Conservation (phyloP, 129 eudicot genomes). For the Arctium minus region DNA sequence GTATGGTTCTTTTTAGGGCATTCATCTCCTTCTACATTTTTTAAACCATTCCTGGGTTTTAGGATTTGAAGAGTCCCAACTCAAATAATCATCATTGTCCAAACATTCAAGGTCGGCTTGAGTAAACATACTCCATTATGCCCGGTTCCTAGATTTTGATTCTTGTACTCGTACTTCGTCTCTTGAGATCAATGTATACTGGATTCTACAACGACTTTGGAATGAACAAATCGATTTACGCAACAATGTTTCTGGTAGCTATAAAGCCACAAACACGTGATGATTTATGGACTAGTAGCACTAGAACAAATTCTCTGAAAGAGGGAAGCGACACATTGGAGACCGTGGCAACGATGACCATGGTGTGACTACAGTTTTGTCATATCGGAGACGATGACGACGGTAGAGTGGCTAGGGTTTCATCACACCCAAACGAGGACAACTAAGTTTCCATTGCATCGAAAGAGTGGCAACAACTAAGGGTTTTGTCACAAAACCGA, state of each 20-base stretch:
- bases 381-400: background rate
- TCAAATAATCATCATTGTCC: too few species aligned
- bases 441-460: too few species aligned
- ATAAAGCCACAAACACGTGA: background rate
- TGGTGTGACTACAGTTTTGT: background rate
- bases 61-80: too few species aligned
- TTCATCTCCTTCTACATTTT: too few species aligned
- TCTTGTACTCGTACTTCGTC: background rate
- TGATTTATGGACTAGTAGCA: background rate
- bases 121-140: too few species aligned
- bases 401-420: background rate
- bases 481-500: too few species aligned
- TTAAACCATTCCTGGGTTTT: too few species aligned
- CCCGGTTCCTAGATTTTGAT: too few species aligned
- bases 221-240: background rate
- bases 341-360: background rate
- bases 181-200: background rate
- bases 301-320: background rate
- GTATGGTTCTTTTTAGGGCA: background rate
- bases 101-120: too few species aligned
- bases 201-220: background rate
- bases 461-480: too few species aligned
- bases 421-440: too few species aligned
- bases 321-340: background rate
- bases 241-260: background rate